Conservation (phyloP, 306 rosid species). For the Morella rubra region DNA sequence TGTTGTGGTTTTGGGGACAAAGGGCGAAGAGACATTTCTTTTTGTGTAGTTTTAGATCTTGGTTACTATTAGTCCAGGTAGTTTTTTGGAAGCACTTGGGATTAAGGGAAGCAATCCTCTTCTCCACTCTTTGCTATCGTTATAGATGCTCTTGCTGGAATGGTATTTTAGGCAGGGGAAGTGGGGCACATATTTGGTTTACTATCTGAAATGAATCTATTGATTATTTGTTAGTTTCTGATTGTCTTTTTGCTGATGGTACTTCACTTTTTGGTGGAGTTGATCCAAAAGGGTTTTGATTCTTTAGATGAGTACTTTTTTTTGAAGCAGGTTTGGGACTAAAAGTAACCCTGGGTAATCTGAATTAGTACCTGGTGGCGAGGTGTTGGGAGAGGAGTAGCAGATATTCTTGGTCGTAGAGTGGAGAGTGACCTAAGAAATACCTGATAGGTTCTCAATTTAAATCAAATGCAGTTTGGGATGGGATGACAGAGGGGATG, state of each 20-base stretch:
- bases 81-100: too few relatives aligned
- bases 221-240: too few relatives aligned
- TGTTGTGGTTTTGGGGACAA: neutral
- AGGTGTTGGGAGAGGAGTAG: neutral
- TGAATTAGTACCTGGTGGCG: neutral
- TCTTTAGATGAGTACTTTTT: neutral
- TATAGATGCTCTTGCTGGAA: too few relatives aligned
- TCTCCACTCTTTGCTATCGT: too few relatives aligned
- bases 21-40: neutral
- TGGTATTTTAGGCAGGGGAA: too few relatives aligned
- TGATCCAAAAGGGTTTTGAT: neutral
- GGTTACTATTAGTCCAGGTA: too few relatives aligned
- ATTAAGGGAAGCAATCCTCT: too few relatives aligned
- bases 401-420: neutral
- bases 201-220: neutral
- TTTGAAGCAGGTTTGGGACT: neutral
- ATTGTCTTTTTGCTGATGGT: neutral
- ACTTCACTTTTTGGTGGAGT: neutral
- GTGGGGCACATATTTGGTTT: too few relatives aligned
- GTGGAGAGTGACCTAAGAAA: neutral
- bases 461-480: neutral
- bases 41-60: too few relatives aligned
- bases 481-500: neutral
- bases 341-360: neutral
- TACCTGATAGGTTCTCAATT: neutral